These are phyloP conservation scores for Tetragonia tetragonoides DNA, from an alignment of 148 eudicot species.

Conservation along the genomic window DNA sequence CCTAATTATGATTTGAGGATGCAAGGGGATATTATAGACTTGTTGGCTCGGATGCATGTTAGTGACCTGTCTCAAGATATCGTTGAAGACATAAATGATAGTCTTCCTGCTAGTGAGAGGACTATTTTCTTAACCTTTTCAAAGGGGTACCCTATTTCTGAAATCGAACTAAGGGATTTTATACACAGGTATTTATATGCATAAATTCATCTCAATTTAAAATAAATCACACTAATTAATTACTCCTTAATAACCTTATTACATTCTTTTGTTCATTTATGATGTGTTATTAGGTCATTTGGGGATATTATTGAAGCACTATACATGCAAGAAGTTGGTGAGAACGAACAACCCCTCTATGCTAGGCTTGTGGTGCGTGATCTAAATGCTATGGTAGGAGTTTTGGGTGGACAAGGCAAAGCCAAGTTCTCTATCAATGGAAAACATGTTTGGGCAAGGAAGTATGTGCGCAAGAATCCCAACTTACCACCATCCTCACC, in stretches of 20 bases:
- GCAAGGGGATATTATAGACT: conserved; percentile 1
- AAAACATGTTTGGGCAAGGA: conserved; percentile 38
- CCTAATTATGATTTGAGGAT: not conserved
- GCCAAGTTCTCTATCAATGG: conserved; percentile 37
- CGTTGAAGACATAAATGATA: not conserved
- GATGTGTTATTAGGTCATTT: conserved; percentile 22
- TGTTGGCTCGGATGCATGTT: conserved; percentile 5
- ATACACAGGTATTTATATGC: conserved; percentile 17
- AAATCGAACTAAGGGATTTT: conserved; percentile 27
- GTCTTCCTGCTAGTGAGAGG: conserved; percentile 26
- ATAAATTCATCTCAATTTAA: not conserved
- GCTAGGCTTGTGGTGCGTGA: conserved; percentile 32
- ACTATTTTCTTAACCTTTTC: conserved; percentile 42
- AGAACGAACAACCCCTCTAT: conserved; percentile 31
- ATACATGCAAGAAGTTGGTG: conserved; percentile 32
- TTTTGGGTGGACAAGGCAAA: conserved; percentile 19
- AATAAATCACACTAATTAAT: not conserved
- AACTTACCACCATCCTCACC: conserved; percentile 31
- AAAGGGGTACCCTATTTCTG: conserved; percentile 35
- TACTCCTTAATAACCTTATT: not conserved
- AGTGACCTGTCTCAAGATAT: not conserved
- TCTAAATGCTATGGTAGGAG: conserved; percentile 6
- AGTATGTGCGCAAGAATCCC: conserved; percentile 25
- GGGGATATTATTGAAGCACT: conserved; percentile 27
- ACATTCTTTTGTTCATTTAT: not conserved